These are phyloP conservation scores for Geotrichum macrosporum DNA, from an alignment of 1,139 yeast species.

Conservation along the genomic window DNA sequence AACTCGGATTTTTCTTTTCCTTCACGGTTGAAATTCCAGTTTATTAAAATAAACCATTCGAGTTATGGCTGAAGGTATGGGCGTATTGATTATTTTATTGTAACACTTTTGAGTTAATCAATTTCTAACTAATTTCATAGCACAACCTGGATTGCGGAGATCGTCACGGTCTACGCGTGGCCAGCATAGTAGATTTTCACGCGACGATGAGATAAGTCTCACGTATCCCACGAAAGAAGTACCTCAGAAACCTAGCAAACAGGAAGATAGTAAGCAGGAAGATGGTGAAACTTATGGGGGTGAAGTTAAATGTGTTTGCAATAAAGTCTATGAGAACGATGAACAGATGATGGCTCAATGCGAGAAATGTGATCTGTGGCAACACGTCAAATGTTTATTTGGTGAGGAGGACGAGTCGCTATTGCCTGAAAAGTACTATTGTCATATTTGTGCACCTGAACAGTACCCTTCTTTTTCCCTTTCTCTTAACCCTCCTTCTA, in stretches of 20 bases:
- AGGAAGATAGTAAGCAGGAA: constrained; percentile 23
- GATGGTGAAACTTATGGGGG: constrained; percentile 14
- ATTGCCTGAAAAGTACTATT: constrained; percentile 47
- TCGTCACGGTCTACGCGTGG: constrained; percentile 46
- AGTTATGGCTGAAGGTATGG: constrained; percentile 8
- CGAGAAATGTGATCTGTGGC: constrained; percentile 78
- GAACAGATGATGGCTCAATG: constrained; percentile 73
- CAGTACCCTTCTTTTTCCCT: constrained; percentile 35
- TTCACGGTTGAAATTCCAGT: not conserved
- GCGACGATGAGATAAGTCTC: constrained; percentile 24
- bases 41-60: not conserved
- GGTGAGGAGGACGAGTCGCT: constrained; percentile 42
- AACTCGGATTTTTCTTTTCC: too few relatives aligned
- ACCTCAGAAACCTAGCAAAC: constrained; percentile 4
- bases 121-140: not conserved
- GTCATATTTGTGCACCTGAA: constrained; percentile 49
- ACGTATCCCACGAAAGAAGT: constrained; percentile 10
- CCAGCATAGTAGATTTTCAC: constrained; percentile 38
- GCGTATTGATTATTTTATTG: not conserved
- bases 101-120: not conserved
- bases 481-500: constrained; percentile 1
- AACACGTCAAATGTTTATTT: constrained; percentile 72
- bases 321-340: constrained; percentile 54
- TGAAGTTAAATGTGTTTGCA: constrained; percentile 55
- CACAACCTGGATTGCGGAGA: constrained; percentile 24